Percentiles rank a stretch among this genome's conserved stretches.
phyloP scores from a whole-genome alignment of 2,329 filamentous ascomycete species.

The Nigrograna mackinnonii region DNA sequence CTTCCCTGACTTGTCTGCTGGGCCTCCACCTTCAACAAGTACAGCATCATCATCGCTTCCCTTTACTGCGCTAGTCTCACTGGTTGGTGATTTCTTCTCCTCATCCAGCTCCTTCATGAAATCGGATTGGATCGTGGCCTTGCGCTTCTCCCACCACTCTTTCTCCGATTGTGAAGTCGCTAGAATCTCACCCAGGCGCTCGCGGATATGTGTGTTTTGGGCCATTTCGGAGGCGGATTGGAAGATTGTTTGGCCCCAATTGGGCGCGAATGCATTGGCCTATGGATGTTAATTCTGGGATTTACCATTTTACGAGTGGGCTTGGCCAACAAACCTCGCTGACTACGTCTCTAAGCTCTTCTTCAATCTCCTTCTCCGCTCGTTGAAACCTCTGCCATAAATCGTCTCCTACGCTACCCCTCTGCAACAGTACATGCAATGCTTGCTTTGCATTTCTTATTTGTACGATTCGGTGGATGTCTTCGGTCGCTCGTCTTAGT shows the following conservation, averaged over 20 bases:
- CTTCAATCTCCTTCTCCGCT: conserved; percentile 97
- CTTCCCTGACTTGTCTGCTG: conserved; percentile 49
- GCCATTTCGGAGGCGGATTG: conserved; percentile 96
- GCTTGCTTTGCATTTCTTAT: conserved; percentile 88
- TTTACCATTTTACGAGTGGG: neutral
- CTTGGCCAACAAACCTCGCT: conserved; percentile 68
- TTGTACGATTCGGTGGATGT: conserved; percentile 89
- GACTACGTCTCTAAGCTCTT: conserved; percentile 91
- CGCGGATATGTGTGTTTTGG: conserved; percentile 77
- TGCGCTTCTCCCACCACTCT: conserved; percentile 90
- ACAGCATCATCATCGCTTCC: conserved; percentile 74
- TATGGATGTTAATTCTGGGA: conserved; percentile 42
- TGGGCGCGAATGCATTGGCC: conserved; percentile 87
- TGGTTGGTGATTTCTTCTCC: conserved; percentile 36
- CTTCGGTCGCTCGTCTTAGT: conserved; percentile 84
- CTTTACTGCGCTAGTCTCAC: conserved; percentile 1
- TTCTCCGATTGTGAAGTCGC: conserved; percentile 73
- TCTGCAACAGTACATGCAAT: conserved; percentile 78
- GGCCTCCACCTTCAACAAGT: conserved; percentile 69
- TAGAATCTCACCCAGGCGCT: conserved; percentile 75
- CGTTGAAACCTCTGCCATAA: conserved; percentile 89
- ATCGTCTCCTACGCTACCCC: conserved; percentile 94
- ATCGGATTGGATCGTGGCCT: conserved; percentile 70
- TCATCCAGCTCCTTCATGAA: conserved; percentile 86
- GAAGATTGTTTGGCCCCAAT: conserved; percentile 95